phyloP scores from a whole-genome alignment of 805 yeast species.

The Candida suzukii region DNA sequence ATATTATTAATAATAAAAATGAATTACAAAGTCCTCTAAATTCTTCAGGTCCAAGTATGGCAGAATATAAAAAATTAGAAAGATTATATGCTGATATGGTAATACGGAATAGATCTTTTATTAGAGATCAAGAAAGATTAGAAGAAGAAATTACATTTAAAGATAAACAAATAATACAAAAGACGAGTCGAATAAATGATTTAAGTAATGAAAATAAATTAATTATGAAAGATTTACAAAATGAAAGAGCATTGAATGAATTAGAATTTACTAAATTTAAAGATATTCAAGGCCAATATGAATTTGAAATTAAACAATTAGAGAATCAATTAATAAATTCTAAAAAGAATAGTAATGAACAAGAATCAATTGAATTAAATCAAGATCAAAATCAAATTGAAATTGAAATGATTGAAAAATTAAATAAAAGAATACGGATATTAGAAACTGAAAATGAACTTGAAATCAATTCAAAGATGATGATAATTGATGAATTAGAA shows the following conservation, averaged over 20 bases:
- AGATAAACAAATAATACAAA: conserved; percentile 19
- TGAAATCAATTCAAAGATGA: conserved; percentile 43
- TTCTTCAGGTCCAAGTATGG: not conserved
- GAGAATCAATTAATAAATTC: conserved; percentile 7
- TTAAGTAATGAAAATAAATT: conserved; percentile 19
- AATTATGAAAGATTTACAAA: conserved; percentile 15
- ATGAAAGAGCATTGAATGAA: conserved; percentile 24
- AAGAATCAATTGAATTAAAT: conserved; percentile 4
- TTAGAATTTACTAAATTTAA: conserved; percentile 24
- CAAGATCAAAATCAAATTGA: conserved; percentile 2
- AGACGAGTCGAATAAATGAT: conserved; percentile 19
- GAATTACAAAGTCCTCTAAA: not conserved
- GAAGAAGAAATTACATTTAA: conserved; percentile 25
- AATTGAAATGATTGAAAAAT: conserved; percentile 15
- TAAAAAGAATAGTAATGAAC: no score
- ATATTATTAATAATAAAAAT: not conserved
- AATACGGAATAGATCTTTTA: conserved; percentile 21
- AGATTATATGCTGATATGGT: conserved; percentile 23
- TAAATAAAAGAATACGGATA: conserved; percentile 25
- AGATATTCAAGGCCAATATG: conserved; percentile 17
- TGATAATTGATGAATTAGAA: conserved; percentile 50
- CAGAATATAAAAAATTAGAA: conserved; percentile 19
- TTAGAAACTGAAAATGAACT: conserved; percentile 44
- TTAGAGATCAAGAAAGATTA: conserved; percentile 28
- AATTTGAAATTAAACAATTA: conserved; percentile 18